phyloP scores from a whole-genome alignment of 768 basidiomycete species.

The Pisolithus albus region DNA sequence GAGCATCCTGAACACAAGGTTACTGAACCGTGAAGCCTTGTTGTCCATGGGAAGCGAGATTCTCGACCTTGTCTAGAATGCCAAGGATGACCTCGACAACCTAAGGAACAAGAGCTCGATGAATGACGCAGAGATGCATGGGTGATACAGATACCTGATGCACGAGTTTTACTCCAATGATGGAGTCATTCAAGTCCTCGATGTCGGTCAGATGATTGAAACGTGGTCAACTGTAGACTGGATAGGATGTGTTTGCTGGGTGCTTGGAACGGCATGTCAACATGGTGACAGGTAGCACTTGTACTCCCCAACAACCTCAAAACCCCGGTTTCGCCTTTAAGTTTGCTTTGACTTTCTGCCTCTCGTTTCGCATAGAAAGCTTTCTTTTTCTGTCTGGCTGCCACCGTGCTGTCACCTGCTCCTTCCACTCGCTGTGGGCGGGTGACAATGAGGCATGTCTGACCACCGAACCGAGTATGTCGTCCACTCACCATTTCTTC shows the following conservation, averaged over 20 bases:
- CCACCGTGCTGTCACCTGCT: constrained; percentile 65
- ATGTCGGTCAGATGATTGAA: constrained; percentile 75
- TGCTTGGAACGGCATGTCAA: constrained; percentile 33
- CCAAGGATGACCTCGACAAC: constrained; percentile 53
- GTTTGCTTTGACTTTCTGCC: constrained; percentile 48
- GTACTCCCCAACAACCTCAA: constrained; percentile 63
- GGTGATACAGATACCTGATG: constrained; percentile 51
- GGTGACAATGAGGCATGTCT: neutral
- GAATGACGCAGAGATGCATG: constrained; percentile 37
- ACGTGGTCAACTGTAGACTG: constrained; percentile 71
- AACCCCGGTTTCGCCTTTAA: constrained; percentile 69
- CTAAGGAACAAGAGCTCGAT: constrained; percentile 39
- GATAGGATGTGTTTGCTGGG: constrained; percentile 74
- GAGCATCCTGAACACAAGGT: constrained; percentile 91
- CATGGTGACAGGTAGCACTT: neutral
- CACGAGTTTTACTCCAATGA: constrained; percentile 69
- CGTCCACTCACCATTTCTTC: constrained; percentile 68
- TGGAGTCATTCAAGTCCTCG: constrained; percentile 64
- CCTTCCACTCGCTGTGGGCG: constrained; percentile 71
- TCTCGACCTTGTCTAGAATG: constrained; percentile 62
- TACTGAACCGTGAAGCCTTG: constrained; percentile 87
- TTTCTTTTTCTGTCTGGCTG: constrained; percentile 85
- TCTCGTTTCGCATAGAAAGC: constrained; percentile 77
- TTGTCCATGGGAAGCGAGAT: constrained; percentile 83
- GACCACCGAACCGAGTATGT: neutral